Percentiles rank a stretch among this genome's conserved stretches.
phyloP scores from a whole-genome alignment of 2,329 filamentous ascomycete genomes.

The Neonectria ditissima region DNA sequence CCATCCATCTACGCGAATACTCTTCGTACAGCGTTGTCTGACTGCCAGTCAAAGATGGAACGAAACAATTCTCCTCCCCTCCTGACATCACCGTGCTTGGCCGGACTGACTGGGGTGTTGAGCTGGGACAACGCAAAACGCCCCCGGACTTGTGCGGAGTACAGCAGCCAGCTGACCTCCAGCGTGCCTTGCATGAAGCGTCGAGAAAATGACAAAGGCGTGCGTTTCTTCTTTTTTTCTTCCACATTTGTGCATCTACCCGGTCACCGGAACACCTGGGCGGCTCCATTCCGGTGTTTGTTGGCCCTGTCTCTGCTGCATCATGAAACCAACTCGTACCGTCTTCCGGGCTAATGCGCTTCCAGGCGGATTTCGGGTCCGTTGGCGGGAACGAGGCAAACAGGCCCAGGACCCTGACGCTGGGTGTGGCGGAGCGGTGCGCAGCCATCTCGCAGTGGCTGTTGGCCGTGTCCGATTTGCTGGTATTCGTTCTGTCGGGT shows the following conservation, averaged over 20 bases:
- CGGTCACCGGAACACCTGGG: too few relatives aligned
- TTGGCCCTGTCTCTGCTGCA: not conserved
- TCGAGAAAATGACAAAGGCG: not conserved
- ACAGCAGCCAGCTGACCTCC: not conserved
- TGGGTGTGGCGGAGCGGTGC: conserved; percentile 26
- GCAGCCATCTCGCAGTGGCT: conserved; percentile 17
- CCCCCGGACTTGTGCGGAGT: conserved; percentile 4
- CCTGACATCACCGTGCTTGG: conserved; percentile 25
- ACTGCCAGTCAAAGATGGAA: not conserved
- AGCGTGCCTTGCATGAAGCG: conserved; percentile 1
- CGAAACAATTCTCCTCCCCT: not conserved
- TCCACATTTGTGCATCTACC: not conserved
- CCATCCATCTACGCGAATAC: not conserved
- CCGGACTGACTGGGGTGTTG: conserved; percentile 13
- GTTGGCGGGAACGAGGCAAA: not conserved
- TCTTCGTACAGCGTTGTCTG: not conserved
- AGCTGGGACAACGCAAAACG: conserved; percentile 16
- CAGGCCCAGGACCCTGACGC: conserved; percentile 13
- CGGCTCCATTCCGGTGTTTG: conserved; percentile 17
- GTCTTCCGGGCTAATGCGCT: not conserved
- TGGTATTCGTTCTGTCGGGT: not conserved
- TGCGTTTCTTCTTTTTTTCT: too few relatives aligned
- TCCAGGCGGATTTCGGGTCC: conserved; percentile 15
- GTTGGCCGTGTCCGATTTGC: conserved; percentile 19
- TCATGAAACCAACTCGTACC: not conserved